These are phyloP conservation scores for Fusarium dimerum DNA, from an alignment of 2,329 filamentous ascomycete genomes.

Conservation along the genomic window DNA sequence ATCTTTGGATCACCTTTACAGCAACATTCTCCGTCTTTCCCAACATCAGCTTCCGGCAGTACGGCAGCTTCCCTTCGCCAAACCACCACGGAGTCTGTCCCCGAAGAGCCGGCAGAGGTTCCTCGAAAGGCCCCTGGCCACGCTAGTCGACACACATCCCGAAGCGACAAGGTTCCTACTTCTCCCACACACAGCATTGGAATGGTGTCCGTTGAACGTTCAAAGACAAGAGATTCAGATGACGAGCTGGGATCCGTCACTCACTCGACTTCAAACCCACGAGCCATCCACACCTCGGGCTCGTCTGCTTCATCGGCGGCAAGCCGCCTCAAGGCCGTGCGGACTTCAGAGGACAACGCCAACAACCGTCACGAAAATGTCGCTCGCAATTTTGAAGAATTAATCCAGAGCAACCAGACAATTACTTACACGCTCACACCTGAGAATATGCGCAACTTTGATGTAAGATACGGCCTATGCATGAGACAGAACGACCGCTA, in stretches of 20 bases:
- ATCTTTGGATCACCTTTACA: slow-evolving; percentile 11
- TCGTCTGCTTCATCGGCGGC: slow-evolving; percentile 53
- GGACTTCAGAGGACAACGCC: slow-evolving; percentile 59
- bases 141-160: slow-evolving; percentile 20
- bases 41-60: slow-evolving; percentile 28
- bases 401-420: slow-evolving; percentile 81
- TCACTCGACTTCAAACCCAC: slow-evolving; percentile 28
- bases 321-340: slow-evolving; percentile 53
- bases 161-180: slow-evolving; percentile 22
- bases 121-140: slow-evolving; percentile 33
- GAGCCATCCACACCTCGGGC: slow-evolving; percentile 48
- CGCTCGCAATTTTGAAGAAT: slow-evolving; percentile 71
- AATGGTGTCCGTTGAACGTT: slow-evolving; percentile 42
- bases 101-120: slow-evolving; percentile 37
- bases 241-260: slow-evolving; percentile 29
- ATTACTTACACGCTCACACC: slow-evolving; percentile 82
- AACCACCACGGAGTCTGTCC: slow-evolving; percentile 31
- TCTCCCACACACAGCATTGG: slow-evolving; percentile 37
- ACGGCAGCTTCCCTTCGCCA: slow-evolving; percentile 38
- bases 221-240: slow-evolving; percentile 36
- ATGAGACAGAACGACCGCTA: slow-evolving; percentile 2
- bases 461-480: slow-evolving; percentile 51
- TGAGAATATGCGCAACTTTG: slow-evolving; percentile 74
- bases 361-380: slow-evolving; percentile 56
- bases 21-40: slow-evolving; percentile 15